These are phyloP conservation scores for Chlorella ohadii DNA, from an alignment of 139 green algal species.

Conservation along the genomic window DNA sequence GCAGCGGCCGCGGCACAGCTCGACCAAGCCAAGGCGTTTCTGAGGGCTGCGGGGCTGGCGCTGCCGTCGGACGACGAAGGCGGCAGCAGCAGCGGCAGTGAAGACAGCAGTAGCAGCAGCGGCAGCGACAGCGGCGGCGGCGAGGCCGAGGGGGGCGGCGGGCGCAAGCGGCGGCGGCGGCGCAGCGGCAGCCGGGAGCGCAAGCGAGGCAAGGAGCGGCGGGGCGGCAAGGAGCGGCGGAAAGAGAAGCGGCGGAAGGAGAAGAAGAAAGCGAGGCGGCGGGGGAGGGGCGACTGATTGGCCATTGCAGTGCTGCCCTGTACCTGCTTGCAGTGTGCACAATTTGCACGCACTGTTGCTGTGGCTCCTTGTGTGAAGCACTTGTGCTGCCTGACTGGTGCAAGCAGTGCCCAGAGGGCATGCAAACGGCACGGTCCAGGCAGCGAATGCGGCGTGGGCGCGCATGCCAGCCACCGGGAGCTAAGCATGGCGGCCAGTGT, in stretches of 20 bases:
- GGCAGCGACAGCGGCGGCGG: background rate
- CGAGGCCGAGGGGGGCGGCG: background rate
- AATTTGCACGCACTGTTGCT: too few species aligned
- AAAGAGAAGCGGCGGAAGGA: conserved; percentile 31
- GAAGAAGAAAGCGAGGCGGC: too few species aligned
- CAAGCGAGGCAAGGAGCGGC: background rate
- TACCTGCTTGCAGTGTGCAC: too few species aligned
- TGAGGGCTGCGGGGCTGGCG: conserved; percentile 48
- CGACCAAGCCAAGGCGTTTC: conserved; percentile 49
- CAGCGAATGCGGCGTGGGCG: too few species aligned
- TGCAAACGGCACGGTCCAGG: too few species aligned
- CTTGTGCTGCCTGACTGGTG: too few species aligned
- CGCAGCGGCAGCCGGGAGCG: background rate
- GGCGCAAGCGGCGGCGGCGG: background rate
- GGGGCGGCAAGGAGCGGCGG: conserved; percentile 33
- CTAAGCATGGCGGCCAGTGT: too few species aligned
- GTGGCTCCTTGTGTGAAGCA: too few species aligned
- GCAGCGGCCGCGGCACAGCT: conserved; percentile 24
- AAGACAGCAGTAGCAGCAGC: conserved; percentile 6
- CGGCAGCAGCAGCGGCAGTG: background rate
- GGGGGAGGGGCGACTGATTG: too few species aligned
- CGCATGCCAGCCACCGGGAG: too few species aligned
- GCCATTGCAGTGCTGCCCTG: too few species aligned
- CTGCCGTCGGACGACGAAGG: conserved; percentile 11
- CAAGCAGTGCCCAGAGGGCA: too few species aligned